Evolutionary conservation across 176 grass and related monocot species (phyloP).

Genomic region (Carex cristatella): DNA sequence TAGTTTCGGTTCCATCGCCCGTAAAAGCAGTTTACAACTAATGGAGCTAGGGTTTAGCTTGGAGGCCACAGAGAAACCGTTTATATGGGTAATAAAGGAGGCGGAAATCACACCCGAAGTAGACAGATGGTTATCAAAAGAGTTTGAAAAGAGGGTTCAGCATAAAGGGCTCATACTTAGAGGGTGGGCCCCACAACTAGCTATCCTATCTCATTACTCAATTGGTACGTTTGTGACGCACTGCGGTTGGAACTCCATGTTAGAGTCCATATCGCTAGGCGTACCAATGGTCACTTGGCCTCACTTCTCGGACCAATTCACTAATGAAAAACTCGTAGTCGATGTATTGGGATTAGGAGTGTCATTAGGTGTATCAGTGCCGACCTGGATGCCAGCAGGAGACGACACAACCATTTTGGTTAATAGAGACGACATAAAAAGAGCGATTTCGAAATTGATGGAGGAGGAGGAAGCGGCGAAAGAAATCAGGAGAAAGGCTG

Average conservation of each 20-base stretch:
- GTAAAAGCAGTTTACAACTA: conserved; percentile 18
- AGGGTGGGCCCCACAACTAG: conserved; percentile 67
- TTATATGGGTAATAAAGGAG: conserved; percentile 61
- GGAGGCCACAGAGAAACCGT: conserved; percentile 40
- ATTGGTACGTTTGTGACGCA: conserved; percentile 56
- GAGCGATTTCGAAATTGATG: conserved; percentile 35
- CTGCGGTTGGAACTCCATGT: conserved; percentile 56
- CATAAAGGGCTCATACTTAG: conserved; percentile 37
- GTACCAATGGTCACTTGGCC: conserved; percentile 72
- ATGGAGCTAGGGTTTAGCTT: conserved; percentile 53
- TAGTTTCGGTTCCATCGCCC: conserved; percentile 47
- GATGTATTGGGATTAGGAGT: conserved; percentile 50
- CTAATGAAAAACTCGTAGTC: conserved; percentile 46
- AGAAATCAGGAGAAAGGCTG: conserved; percentile 29
- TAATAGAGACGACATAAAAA: conserved; percentile 14
- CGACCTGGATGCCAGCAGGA: neutral
- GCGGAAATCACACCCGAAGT: conserved; percentile 16
- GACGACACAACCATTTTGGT: neutral
- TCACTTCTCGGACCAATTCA: conserved; percentile 55
- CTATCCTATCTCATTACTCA: conserved; percentile 40
- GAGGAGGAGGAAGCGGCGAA: conserved; percentile 19
- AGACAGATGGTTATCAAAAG: conserved; percentile 14
- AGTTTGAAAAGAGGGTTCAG: conserved; percentile 20
- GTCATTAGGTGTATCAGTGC: conserved; percentile 25
- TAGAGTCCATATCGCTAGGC: conserved; percentile 43